Evolutionary conservation across 148 eudicot species (phyloP).

Genomic region (Dysphania ambrosioides): DNA sequence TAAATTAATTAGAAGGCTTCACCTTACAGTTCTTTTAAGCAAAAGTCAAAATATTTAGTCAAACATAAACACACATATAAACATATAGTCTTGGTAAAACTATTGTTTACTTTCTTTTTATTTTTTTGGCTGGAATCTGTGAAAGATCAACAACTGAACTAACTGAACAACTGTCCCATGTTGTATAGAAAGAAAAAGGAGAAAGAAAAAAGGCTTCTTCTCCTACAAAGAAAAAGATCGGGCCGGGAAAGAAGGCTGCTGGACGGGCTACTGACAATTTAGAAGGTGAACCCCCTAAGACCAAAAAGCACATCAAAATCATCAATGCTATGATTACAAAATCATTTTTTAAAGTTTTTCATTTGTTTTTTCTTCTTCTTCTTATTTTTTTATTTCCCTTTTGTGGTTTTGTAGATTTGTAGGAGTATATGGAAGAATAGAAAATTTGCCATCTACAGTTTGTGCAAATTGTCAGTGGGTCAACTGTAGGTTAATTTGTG

Average conservation of each 20-base stretch:
- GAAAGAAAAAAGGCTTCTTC: slow-evolving; percentile 3
- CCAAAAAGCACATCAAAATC: slow-evolving; percentile 29
- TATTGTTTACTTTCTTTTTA: background rate
- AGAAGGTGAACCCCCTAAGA: slow-evolving; percentile 29
- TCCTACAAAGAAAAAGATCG: slow-evolving; percentile 8
- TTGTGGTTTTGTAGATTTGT: slow-evolving; percentile 11
- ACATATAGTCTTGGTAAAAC: background rate
- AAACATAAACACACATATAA: no score
- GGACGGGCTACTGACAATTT: slow-evolving; percentile 34
- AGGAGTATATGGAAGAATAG: background rate
- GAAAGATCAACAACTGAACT: slow-evolving; percentile 24
- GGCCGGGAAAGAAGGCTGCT: slow-evolving; percentile 38
- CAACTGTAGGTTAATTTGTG: slow-evolving; percentile 25
- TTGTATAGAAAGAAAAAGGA: slow-evolving; percentile 23
- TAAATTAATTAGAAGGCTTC: slow-evolving; percentile 22
- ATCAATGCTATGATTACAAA: slow-evolving; percentile 44
- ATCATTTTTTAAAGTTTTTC: slow-evolving; percentile 28
- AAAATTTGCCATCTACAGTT: slow-evolving; percentile 5
- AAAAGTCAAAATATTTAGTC: background rate
- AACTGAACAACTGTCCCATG: slow-evolving; percentile 33
- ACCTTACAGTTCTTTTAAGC: background rate
- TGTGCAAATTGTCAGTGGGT: slow-evolving; percentile 37
- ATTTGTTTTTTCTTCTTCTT: slow-evolving; percentile 16
- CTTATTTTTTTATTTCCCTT: slow-evolving; percentile 8
- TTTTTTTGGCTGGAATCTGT: background rate